Evolutionary conservation across 805 yeast species (phyloP), one percentile per base, ranked within the genome.

Genomic region (Isabelozyma gotoi): DNA sequence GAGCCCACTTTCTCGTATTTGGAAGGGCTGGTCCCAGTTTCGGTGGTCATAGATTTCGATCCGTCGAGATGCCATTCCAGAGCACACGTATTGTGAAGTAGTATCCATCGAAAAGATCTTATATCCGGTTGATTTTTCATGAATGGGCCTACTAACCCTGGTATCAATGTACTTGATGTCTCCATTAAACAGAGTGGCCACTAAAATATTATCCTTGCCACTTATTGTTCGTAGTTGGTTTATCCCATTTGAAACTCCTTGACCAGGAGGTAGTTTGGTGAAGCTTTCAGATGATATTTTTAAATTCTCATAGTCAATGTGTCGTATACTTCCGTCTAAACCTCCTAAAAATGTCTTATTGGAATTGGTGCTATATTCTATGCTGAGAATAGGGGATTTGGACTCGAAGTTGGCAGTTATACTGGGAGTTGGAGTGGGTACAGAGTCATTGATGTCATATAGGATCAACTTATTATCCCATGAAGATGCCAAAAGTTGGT

Each of bases 91-190:
- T 15, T 61, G 55, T 2, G 63, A 64, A 11, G 76, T 63, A 1
- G 77, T 59, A 55, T 84, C 92, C 82, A 85, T 77, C 4, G 82
- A 71, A 42, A 82, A 74, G 4, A 84, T 78, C 58, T 84, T 85
- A 5, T 71, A 71, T 0, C 76, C 71, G 6, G 24, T 31, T 15
- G 33, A 20, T 20, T 32, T 20, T 10, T 15, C 17, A 18, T 39
- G 38, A 5, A 53, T 42, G 7, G 55, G 50, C 10, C 33, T 43
- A 14, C 44, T 37, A 12, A 37, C 35, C 43, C 70, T 48, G 1
- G 67, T 56, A 56, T 85, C 88, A 6, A 76, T 58, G 14, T 74
- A 59, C 43, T 68, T 75, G 7, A 85, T 41, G 0, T 68, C 46
- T 3, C 77, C 78, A 55, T 82, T 85, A 82, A 89, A 84, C 0